Evolutionary conservation across 179 eudicot species (phyloP), one percentile per base, ranked within the genome.

Genomic region (Beta corolliflora): DNA sequence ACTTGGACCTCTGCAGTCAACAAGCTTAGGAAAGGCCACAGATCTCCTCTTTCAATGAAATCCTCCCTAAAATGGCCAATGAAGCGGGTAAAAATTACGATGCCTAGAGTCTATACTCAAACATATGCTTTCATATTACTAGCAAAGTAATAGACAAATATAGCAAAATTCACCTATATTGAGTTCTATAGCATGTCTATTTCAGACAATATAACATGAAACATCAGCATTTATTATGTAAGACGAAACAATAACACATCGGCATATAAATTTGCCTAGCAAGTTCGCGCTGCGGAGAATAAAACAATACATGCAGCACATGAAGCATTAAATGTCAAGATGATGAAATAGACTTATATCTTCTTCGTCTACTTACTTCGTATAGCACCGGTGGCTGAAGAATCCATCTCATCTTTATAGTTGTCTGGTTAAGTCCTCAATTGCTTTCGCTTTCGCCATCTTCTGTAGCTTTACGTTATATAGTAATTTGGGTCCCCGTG

Each of bases 291-390:
- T 23, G 15, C 21, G 65, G 72, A 36, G 71, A 70, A 68, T 19
- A 75, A 76, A 63, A 55, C 76, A 79, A 25, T 16, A 53, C 54
- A 70, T 23, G 69, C 50, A 80, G 75, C 78, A 77, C 77, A 78
- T 45, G 71, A 77, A 45, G 70, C 77, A 77, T 45, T 50, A 79
- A 45, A n/a, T 75, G 73, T 53, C 46, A n/a, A 83, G 46, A 15
- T 13, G 29, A 18, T 69, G 77, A 59, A 53, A 77, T 45, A 65
- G 41, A 77, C 72, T 55, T 44, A 69, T 14, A 77, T 48, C 64
- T 76, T 76, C 46, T 64, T 56, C 44, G 41, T n/a, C n/a, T 64
- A 84, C 83, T 80, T 80, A 77, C 86, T 71, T 72, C 13, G 74
- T 77, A 63, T 36, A 60, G 50, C 64, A 81, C 79, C 81, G 23